Conservation (phyloP, 129 eudicot genomes). For the Centella asiatica region DNA sequence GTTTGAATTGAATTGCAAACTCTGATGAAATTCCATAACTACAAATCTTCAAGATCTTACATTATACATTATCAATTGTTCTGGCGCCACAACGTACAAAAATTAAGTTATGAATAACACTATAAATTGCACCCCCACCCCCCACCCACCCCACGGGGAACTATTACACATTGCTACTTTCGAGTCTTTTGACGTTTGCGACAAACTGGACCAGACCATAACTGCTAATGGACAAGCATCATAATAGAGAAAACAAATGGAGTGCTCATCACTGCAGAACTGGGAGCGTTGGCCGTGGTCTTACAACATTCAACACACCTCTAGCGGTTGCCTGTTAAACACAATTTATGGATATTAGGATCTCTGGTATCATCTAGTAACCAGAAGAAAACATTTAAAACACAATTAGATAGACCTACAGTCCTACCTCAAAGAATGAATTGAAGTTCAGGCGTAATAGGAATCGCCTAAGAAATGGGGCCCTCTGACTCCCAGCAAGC, state of each 20-base stretch:
- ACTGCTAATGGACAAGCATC: neutral
- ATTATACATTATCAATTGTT: too few species aligned
- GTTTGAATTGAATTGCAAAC: too few species aligned
- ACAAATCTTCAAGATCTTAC: too few species aligned
- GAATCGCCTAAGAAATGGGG: constrained; percentile 93
- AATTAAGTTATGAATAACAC: too few species aligned
- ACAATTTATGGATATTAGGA: constrained; percentile 8
- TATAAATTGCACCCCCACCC: too few species aligned
- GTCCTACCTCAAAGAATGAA: constrained; percentile 87
- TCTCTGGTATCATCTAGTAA: neutral
- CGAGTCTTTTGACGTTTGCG: neutral
- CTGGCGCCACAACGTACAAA: too few species aligned
- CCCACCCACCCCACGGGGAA: too few species aligned
- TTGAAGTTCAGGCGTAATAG: constrained; percentile 93
- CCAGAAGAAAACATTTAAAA: neutral
- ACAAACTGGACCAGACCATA: neutral
- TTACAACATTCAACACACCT: constrained; percentile 85
- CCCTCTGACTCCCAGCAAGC: constrained; percentile 98
- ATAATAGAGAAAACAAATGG: neutral
- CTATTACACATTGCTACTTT: too few species aligned
- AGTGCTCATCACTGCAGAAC: constrained; percentile 32
- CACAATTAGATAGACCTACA: constrained; percentile 24
- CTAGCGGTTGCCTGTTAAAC: constrained; percentile 82
- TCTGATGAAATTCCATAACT: too few species aligned
- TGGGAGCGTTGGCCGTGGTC: constrained; percentile 63